Percentiles rank a stretch among this genome's conserved stretches.
These are phyloP conservation scores for Hypoxylon cercidicola DNA, from an alignment of 495 filamentous ascomycete genomes.

Conservation along the genomic window DNA sequence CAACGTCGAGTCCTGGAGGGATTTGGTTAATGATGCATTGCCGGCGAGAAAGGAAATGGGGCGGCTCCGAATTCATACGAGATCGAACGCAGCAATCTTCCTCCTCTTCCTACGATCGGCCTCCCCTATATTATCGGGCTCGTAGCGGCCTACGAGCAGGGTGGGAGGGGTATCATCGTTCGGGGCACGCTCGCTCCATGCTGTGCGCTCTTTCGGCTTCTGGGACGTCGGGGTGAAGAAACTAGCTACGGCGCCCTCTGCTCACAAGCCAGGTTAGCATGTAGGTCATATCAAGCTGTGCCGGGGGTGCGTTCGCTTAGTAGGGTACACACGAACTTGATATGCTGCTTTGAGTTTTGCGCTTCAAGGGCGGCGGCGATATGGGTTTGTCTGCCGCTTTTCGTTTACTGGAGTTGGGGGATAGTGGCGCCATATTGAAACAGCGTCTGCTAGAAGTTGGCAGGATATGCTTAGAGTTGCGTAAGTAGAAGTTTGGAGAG, in stretches of 20 bases:
- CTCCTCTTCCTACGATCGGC: slow-evolving; percentile 47
- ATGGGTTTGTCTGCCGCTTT: slow-evolving; percentile 48
- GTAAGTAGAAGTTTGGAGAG: neutral
- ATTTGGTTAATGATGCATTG: neutral
- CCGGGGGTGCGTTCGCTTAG: neutral
- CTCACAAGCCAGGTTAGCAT: slow-evolving; percentile 29
- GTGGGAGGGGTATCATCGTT: slow-evolving; percentile 58
- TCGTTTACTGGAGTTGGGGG: slow-evolving; percentile 32
- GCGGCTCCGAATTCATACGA: slow-evolving; percentile 65
- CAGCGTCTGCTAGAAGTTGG: neutral
- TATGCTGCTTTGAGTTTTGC: slow-evolving; percentile 75
- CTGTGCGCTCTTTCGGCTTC: slow-evolving; percentile 80
- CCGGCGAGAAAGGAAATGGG: slow-evolving; percentile 11
- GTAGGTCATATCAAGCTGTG: neutral
- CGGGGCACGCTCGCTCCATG: slow-evolving; percentile 73
- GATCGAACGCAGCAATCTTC: slow-evolving; percentile 90
- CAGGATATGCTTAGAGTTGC: too few relatives aligned
- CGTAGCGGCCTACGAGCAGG: slow-evolving; percentile 80
- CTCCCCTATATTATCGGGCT: slow-evolving; percentile 48
- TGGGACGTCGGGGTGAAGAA: slow-evolving; percentile 93
- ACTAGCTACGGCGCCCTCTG: slow-evolving; percentile 74
- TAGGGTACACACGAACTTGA: slow-evolving; percentile 67
- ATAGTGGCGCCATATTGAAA: slow-evolving; percentile 19
- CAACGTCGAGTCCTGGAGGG: slow-evolving; percentile 83
- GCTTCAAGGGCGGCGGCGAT: slow-evolving; percentile 68